Evolutionary conservation across 371 early-diverging fungal genomes (phyloP), one percentile per base, ranked within the genome.

Genomic region (Dichotomocladium elegans): DNA sequence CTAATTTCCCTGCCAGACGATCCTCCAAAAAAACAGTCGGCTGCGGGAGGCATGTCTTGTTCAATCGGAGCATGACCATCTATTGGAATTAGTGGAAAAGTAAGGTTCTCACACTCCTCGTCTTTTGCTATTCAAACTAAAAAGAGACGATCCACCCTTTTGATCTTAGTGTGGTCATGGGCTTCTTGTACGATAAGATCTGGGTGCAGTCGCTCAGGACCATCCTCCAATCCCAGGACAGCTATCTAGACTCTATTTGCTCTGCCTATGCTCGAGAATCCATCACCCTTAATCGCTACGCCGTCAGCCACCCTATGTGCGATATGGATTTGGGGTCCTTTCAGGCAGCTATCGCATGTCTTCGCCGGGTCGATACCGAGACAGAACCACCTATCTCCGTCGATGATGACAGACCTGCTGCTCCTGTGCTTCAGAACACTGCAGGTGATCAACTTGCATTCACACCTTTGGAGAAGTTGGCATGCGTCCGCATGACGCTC

Each of bases 1-100:
- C 41, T 34, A 26, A 46, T 25, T 40, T 25, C 37, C 31, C 34
- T 42, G 12, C n/a, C 60, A 76, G 77, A 68, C 68, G 17, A 68
- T 77, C 47, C 46, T 70, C 35, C 64, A 74, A 62, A 49, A 55
- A 53, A 74, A 74, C 43, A 63, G 64, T 51, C 49, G 63, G 27
- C 41, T 77, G 19, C 63, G 67, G 47, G 65, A 61, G 15, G 68
- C 75, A 33, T 70, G 73, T 46, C 72, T 76, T 14, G 55, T 70
- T 8, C 80, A 77, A 40, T 69, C 72, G 14, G 84, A 82, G 51
- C 76, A 78, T 40, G 80, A 80, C 46, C 66, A 63, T 42, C 78
- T 80, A 46, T 58, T 77, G 47, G 84, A 80, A 47, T 64, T 80
- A 24, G 67, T 81, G 12, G 84, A 83, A 70, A 83, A 83, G 84